These are phyloP conservation scores for Cordyceps tenuipes DNA, from an alignment of 2,329 filamentous ascomycete species.

Conservation along the genomic window DNA sequence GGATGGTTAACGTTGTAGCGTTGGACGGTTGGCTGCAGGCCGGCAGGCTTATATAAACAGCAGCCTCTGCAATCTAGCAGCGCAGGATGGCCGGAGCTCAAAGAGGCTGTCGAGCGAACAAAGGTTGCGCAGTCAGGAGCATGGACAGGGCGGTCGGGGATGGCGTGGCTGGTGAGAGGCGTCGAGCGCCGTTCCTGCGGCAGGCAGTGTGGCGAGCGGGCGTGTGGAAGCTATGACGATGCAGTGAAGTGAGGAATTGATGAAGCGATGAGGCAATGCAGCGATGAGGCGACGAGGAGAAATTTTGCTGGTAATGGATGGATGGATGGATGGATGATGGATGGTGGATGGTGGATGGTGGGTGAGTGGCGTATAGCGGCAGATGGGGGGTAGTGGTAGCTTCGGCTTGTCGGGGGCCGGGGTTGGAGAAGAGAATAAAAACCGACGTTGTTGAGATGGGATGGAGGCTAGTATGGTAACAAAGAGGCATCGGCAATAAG, in stretches of 20 bases:
- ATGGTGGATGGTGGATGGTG: not conserved
- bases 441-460: not conserved
- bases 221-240: not conserved
- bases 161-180: not conserved
- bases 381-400: not conserved
- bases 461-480: not conserved
- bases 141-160: not conserved
- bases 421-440: not conserved
- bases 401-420: conserved; percentile 7
- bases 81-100: not conserved
- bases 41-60: not conserved
- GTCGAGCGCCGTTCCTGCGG: not conserved
- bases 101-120: not conserved
- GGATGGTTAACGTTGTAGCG: too few relatives aligned
- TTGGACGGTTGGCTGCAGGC: not conserved
- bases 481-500: not conserved
- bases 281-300: not conserved
- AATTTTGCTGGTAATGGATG: not conserved
- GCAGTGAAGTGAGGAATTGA: not conserved
- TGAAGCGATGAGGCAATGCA: too few relatives aligned
- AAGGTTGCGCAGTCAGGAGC: not conserved
- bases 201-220: not conserved
- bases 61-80: not conserved
- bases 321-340: not conserved
- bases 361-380: not conserved